Base-by-base conservation (phyloP, 2,329 filamentous ascomycete genomes). In the Calonectria ilicicola region DNA sequence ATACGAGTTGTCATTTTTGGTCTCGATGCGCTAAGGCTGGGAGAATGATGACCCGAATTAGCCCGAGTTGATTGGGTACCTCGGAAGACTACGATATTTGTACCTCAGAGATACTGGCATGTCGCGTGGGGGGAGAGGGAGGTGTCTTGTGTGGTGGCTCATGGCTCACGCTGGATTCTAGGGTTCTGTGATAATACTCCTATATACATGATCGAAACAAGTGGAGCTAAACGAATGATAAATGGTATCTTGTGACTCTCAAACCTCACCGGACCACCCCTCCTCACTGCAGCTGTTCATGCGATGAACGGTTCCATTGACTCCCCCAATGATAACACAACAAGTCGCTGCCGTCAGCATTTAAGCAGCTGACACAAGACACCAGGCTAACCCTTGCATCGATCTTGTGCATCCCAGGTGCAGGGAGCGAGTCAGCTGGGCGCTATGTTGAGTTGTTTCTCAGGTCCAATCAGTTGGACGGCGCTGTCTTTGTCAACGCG, bases 1-100 rank as follows among this genome's bases (percentile, higher is more conserved):
- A 60, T 60, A 60, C 53, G 53, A 60, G 53, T 60, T 40, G 53
- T 60, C 53, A 40, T 60, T 60, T 60, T 32, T 60, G 53, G 32
- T 23, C 6, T 19, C 53, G 53, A 60, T 60, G 53, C 53, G 32
- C 53, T 60, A 60, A 60, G 53, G 21, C 15, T 17, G 32, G 8
- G 53, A 23, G n/a, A 3, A 40, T 26, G 53, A 40, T 60, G 21
- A 26, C 40, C 35, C 26, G 53, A 38, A 38, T 40, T 60, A 19
- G 35, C 6, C 6, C 35, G 35, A 26, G 32, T 6, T 23, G 15
- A 23, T 17, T 23, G 21, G 21, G 29, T 35, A 40, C 32, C 14
- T 60, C 32, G 19, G 21, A 23, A 35, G 53, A 40, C 35, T 12
- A 21, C 32, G 27, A 5, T 5, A 15, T 35, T 4, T 21, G 29